Conservation (phyloP, 2,329 filamentous ascomycete genomes). For the Raffaelea deltoideospora region DNA sequence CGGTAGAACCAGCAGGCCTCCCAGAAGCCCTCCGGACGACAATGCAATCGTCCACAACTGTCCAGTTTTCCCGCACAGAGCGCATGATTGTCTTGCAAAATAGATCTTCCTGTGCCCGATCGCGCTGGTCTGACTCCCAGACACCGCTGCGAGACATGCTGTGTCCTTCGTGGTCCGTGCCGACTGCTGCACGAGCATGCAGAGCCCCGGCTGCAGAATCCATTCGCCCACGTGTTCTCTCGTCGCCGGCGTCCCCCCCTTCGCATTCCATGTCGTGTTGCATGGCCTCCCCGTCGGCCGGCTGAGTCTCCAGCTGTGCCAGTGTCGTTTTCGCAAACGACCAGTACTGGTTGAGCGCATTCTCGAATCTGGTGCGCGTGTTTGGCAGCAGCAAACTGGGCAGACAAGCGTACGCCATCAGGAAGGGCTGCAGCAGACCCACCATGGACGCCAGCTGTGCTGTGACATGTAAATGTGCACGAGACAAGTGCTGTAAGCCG, state of each 20-base stretch:
- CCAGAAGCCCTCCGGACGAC: constrained; percentile 6
- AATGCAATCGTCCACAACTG: constrained; percentile 9
- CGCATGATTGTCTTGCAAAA: constrained; percentile 27
- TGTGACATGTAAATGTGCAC: constrained; percentile 13
- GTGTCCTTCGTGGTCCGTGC: too few species aligned
- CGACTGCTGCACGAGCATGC: too few species aligned
- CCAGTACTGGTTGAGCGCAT: neutral
- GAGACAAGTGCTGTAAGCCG: constrained; percentile 1
- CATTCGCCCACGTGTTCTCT: too few species aligned
- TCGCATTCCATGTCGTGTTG: neutral
- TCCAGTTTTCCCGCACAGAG: constrained; percentile 31
- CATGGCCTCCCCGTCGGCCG: neutral
- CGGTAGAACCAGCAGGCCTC: too few species aligned
- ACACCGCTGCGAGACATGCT: too few species aligned
- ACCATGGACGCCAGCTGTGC: constrained; percentile 9
- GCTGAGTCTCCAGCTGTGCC: neutral
- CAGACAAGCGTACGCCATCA: constrained; percentile 7
- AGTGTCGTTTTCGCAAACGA: too few species aligned
- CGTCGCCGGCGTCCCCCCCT: neutral
- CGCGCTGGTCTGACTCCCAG: constrained; percentile 1
- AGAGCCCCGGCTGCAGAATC: too few species aligned
- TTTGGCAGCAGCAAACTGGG: neutral
- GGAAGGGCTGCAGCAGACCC: constrained; percentile 8
- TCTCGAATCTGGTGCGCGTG: constrained; percentile 1
- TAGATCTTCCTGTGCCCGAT: constrained; percentile 16